Evolutionary conservation across 805 yeast species (phyloP).

Genomic region (Spathaspora hagerdaliae): DNA sequence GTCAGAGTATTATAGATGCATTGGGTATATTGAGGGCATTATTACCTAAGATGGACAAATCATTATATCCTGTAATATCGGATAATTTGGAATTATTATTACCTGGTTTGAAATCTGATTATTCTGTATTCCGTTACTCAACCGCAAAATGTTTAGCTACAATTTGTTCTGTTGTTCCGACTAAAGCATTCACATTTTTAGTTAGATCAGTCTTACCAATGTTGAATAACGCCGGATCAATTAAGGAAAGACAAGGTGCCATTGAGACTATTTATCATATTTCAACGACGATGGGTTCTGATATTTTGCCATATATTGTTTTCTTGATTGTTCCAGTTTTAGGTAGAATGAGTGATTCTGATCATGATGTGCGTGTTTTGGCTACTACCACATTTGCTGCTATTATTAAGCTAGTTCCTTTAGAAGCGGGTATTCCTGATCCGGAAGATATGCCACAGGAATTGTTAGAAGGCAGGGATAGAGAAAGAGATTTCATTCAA

Average conservation of each 20-base stretch:
- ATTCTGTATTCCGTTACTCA: slow-evolving; percentile 82
- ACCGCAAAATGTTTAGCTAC: slow-evolving; percentile 87
- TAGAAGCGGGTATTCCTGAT: slow-evolving; percentile 96
- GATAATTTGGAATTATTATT: slow-evolving; percentile 40
- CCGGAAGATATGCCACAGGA: slow-evolving; percentile 88
- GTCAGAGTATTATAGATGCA: slow-evolving; percentile 82
- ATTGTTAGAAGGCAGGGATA: slow-evolving; percentile 81
- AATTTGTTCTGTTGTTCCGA: slow-evolving; percentile 64
- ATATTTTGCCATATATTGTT: slow-evolving; percentile 89
- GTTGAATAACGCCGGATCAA: slow-evolving; percentile 68
- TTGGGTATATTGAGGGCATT: slow-evolving; percentile 77
- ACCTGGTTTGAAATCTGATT: slow-evolving; percentile 60
- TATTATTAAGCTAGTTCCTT: slow-evolving; percentile 89
- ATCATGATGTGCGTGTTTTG: slow-evolving; percentile 78
- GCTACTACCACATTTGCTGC: slow-evolving; percentile 97
- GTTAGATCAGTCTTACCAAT: slow-evolving; percentile 78
- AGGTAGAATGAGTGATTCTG: slow-evolving; percentile 97
- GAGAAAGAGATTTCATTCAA: slow-evolving; percentile 88
- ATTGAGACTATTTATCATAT: slow-evolving; percentile 88
- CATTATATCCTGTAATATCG: slow-evolving; percentile 48
- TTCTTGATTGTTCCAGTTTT: slow-evolving; percentile 93
- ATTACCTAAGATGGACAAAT: slow-evolving; percentile 53
- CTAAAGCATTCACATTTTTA: slow-evolving; percentile 69
- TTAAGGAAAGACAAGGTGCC: slow-evolving; percentile 84
- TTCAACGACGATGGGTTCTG: slow-evolving; percentile 79